phyloP scores from a whole-genome alignment of 73 alveolate genomes.

The Tetrahymena malaccensis region DNA sequence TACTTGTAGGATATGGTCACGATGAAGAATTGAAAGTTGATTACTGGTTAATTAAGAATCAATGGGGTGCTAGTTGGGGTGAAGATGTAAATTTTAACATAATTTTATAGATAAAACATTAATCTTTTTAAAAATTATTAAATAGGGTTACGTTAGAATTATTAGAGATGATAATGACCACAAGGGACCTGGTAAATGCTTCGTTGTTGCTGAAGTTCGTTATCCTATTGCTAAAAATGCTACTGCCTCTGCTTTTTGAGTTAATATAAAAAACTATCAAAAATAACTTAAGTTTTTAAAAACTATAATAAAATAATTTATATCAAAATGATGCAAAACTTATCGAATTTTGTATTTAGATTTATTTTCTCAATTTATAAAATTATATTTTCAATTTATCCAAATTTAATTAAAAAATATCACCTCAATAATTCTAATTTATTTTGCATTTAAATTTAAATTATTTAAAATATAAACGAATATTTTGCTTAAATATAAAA shows the following conservation, averaged over 20 bases:
- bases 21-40: background rate
- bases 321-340: background rate
- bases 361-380: background rate
- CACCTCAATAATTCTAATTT: too few relatives aligned
- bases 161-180: background rate
- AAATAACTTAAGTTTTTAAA: background rate
- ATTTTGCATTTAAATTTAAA: too few relatives aligned
- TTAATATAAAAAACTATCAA: background rate
- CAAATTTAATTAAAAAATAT: too few relatives aligned
- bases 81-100: background rate
- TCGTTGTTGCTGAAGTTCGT: background rate
- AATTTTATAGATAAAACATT: background rate
- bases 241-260: background rate
- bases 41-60: background rate
- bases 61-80: background rate
- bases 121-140: background rate
- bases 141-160: background rate
- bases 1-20: background rate
- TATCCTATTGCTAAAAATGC: background rate
- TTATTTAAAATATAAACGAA: too few relatives aligned
- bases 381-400: background rate
- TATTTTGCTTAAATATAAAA: too few relatives aligned
- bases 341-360: background rate
- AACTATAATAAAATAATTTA: too few relatives aligned
- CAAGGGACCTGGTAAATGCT: background rate